These are phyloP conservation scores for Tolypocladium ovalisporum DNA, from an alignment of 2,329 filamentous ascomycete genomes.

Conservation along the genomic window DNA sequence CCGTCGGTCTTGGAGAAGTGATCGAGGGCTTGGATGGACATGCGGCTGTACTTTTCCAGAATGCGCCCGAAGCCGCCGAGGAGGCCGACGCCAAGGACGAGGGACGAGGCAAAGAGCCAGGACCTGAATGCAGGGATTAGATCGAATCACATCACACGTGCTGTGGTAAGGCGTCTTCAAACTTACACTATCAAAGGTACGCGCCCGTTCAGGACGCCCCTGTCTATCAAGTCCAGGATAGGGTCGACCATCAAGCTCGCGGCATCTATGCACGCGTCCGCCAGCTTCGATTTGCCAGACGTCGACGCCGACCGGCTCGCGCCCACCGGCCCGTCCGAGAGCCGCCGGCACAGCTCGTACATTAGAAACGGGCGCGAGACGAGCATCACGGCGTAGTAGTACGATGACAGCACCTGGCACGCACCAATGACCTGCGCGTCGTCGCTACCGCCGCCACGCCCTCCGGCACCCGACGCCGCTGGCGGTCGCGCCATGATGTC, in stretches of 20 bases:
- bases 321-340: conserved; percentile 23
- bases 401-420: conserved; percentile 39
- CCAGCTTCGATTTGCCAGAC: conserved; percentile 37
- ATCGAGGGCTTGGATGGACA: conserved; percentile 35
- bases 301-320: conserved; percentile 9
- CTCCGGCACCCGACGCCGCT: neutral
- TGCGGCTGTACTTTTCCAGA: conserved; percentile 36
- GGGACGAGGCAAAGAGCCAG: conserved; percentile 42
- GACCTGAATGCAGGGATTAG: conserved; percentile 21
- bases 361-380: conserved; percentile 44
- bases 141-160: neutral
- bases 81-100: conserved; percentile 40
- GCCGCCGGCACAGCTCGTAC: conserved; percentile 38
- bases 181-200: conserved; percentile 41
- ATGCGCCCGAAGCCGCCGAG: conserved; percentile 40
- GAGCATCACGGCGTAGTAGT: conserved; percentile 48
- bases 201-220: conserved; percentile 28
- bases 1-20: conserved; percentile 37
- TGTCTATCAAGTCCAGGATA: conserved; percentile 31
- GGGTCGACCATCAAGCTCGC: conserved; percentile 42
- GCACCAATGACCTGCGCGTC: conserved; percentile 30
- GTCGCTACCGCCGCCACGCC: neutral
- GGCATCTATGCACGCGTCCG: conserved; percentile 44
- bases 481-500: conserved; percentile 17
- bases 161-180: too few species aligned